Evolutionary conservation across 228 moss, liverwort and hornwort genomes (phyloP), one percentile per base, ranked within the genome.

Genomic region (Sphagnum fallax): DNA sequence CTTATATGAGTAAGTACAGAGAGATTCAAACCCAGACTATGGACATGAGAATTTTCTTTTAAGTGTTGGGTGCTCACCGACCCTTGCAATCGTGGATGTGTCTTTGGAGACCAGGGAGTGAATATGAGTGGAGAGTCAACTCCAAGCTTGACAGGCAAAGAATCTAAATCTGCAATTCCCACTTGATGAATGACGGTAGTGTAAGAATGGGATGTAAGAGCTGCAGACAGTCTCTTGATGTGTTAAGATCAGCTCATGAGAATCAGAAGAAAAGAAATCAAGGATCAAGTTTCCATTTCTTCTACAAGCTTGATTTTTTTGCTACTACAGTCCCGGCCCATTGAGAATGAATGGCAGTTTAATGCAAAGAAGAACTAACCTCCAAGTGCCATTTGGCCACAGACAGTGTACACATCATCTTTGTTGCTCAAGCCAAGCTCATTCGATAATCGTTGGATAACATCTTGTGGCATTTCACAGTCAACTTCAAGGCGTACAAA

Each of bases 401-500:
- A 80, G 32, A 86, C 70, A 61, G 67, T 5, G 53, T 83, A 86
- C 4, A 83, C 82, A 68, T 86, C 82, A 15, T 86, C 80, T 65
- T 80, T 73, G 58, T 86, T 82, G 72, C 78, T 75, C 5, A 86
- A 75, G 50, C 86, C 86, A 13, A 86, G 74, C 65, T 86, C 86
- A 73, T 80, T 14, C 6, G 82, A 71, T 60, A 86, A 70, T 52
- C 82, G 80, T 47, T 86, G 86, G 18, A 86, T 82, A 60, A 86
- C 86, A 69, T 86, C 86, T 10, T 73, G 67, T 49, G 86, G 86
- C 86, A 86, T 86, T 51, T 86, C 80, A 51, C 72, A 74, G 69
- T 82, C 82, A 1, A 80, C 80, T 80, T 86, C 86, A 61, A 86
- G 80, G 62, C 86, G 75, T 15, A 86, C 86, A 70, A 86, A 80